phyloP scores from a whole-genome alignment of 2,329 filamentous ascomycete species.

The Ophiostoma fasciatum region DNA sequence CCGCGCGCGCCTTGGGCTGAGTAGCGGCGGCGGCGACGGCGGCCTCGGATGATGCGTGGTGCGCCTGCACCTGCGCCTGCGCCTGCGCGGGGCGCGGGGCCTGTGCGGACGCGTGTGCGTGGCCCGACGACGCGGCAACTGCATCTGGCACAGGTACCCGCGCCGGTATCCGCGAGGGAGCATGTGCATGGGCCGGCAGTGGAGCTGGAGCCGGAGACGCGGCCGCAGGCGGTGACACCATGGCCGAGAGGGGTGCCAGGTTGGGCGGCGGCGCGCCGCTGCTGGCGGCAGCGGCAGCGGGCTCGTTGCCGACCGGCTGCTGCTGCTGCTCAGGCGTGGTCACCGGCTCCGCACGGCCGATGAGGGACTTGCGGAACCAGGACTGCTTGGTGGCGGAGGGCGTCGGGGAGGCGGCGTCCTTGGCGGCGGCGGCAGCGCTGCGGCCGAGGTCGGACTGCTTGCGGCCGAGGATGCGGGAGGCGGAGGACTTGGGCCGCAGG shows the following conservation, averaged over 20 bases:
- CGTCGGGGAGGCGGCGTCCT: slow-evolving; percentile 42
- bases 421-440: slow-evolving; percentile 38
- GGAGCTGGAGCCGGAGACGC: not conserved
- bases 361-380: slow-evolving; percentile 93
- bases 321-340: slow-evolving; percentile 17
- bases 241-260: not conserved
- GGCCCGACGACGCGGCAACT: no score
- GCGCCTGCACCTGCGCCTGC: no score
- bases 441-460: slow-evolving; percentile 78
- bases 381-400: slow-evolving; percentile 70
- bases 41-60: no score
- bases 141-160: slow-evolving; percentile 3
- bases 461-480: slow-evolving; percentile 68
- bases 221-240: not conserved
- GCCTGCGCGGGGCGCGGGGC: no score
- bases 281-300: slow-evolving; percentile 21
- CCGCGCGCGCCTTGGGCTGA: slow-evolving; percentile 29
- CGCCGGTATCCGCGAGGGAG: slow-evolving; percentile 1
- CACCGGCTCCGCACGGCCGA: slow-evolving; percentile 56
- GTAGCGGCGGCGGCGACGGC: no score
- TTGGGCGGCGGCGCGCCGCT: not conserved
- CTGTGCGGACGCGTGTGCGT: no score
- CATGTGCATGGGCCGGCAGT: slow-evolving; percentile 3
- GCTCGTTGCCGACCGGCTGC: no score
- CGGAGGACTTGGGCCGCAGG: slow-evolving; percentile 76